Conservation (phyloP, 2,329 filamentous ascomycete genomes). For the Phyllosticta citribraziliensis region DNA sequence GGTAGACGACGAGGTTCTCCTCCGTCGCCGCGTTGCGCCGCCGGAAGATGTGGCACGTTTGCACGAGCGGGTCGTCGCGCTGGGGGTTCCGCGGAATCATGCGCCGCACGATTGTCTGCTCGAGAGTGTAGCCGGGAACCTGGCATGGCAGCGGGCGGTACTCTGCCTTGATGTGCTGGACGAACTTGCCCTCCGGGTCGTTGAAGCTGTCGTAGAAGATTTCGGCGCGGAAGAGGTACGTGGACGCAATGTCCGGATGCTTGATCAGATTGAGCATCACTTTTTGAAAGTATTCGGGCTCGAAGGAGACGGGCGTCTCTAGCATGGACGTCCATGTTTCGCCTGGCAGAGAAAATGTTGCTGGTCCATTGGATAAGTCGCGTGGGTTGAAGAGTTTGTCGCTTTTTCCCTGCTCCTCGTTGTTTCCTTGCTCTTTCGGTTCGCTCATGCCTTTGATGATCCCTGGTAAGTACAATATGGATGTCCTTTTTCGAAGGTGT, state of each 20-base stretch:
- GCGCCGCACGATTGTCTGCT: conserved; percentile 60
- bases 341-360: conserved; percentile 17
- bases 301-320: conserved; percentile 48
- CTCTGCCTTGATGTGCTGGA: conserved; percentile 40
- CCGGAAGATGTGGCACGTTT: conserved; percentile 69
- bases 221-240: conserved; percentile 69
- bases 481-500: background rate
- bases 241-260: conserved; percentile 73
- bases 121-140: conserved; percentile 32
- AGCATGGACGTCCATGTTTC: conserved; percentile 30
- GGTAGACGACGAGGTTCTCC: conserved; percentile 59
- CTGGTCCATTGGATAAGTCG: conserved; percentile 19
- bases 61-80: conserved; percentile 64
- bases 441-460: background rate
- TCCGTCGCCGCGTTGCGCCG: conserved; percentile 15
- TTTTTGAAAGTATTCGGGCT: conserved; percentile 50
- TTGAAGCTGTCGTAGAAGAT: conserved; percentile 50
- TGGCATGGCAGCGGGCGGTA: conserved; percentile 19
- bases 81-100: conserved; percentile 74
- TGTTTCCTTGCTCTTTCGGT: background rate
- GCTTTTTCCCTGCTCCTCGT: conserved; percentile 5
- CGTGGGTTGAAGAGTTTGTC: conserved; percentile 24
- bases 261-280: conserved; percentile 66
- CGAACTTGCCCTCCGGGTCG: conserved; percentile 29
- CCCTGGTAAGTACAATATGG: background rate